Conservation (phyloP, 2,329 filamentous ascomycete genomes). For the Stemphylium vesicarium region DNA sequence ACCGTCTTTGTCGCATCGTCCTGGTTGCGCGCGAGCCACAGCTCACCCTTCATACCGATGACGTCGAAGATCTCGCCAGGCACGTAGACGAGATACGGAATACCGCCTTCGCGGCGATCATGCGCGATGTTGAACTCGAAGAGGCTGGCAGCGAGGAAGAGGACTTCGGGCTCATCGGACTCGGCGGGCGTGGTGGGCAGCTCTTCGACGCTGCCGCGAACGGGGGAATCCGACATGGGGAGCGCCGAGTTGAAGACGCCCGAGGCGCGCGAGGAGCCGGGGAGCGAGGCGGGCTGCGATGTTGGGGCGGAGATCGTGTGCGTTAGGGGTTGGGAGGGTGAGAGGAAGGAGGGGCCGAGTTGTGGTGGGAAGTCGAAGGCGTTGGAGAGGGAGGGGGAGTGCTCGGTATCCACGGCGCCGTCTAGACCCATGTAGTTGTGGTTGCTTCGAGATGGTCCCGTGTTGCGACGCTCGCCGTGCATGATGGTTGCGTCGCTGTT, state of each 20-base stretch:
- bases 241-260: constrained; percentile 87
- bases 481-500: constrained; percentile 38
- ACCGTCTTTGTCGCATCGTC: constrained; percentile 80
- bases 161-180: constrained; percentile 69
- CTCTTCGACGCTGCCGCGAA: constrained; percentile 30
- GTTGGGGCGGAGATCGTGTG: constrained; percentile 27
- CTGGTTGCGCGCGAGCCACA: constrained; percentile 97
- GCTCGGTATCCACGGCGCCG: constrained; percentile 36
- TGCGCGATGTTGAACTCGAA: constrained; percentile 98
- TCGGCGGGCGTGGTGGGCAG: constrained; percentile 49
- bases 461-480: constrained; percentile 30
- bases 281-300: constrained; percentile 32
- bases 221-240: constrained; percentile 70
- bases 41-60: constrained; percentile 93
- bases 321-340: constrained; percentile 23
- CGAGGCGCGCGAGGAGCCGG: constrained; percentile 63
- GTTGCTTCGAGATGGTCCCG: constrained; percentile 26
- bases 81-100: constrained; percentile 94
- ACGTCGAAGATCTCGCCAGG: constrained; percentile 78
- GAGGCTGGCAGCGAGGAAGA: constrained; percentile 91
- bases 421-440: constrained; percentile 36
- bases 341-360: constrained; percentile 39
- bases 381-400: constrained; percentile 18
- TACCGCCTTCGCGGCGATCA: constrained; percentile 89
- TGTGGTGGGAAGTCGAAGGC: constrained; percentile 36